A percentile compares a stretch with the other conserved stretches of the same genome.
phyloP scores from a whole-genome alignment of 768 basidiomycete genomes.

The Tulasnella sp. region DNA sequence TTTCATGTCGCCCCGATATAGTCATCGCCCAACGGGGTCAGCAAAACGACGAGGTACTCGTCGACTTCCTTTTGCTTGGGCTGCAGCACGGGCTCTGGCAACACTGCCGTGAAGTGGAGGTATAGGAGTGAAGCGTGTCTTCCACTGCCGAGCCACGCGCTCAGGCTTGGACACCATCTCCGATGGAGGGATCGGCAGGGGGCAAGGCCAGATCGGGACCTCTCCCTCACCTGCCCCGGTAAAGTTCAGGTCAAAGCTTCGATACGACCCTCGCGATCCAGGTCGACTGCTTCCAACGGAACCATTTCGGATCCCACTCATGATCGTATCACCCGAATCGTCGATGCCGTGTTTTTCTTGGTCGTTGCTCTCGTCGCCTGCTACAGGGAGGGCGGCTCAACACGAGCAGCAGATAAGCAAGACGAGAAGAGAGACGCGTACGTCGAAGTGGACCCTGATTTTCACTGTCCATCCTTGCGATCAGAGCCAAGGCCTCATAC shows the following conservation, averaged over 20 bases:
- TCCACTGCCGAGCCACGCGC: background rate
- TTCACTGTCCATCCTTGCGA: background rate
- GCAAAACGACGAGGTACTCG: background rate
- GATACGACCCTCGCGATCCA: background rate
- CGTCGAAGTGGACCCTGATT: background rate
- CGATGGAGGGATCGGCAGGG: background rate
- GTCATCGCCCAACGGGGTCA: background rate
- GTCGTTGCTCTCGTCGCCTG: background rate
- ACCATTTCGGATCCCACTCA: background rate
- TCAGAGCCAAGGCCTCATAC: background rate
- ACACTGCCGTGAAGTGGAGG: background rate
- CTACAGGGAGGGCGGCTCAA: background rate
- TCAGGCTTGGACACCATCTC: background rate
- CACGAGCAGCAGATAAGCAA: background rate
- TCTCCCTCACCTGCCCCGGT: background rate
- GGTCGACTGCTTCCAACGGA: background rate
- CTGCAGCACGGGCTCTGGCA: background rate
- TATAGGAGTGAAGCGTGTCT: background rate
- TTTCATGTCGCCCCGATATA: background rate
- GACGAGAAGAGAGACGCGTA: background rate
- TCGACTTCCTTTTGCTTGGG: background rate
- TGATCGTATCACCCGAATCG: background rate
- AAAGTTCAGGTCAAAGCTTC: background rate
- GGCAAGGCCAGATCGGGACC: background rate
- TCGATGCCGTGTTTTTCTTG: background rate